Conservation (phyloP, 1,139 yeast genomes). For the Suhomyces wounanorum region DNA sequence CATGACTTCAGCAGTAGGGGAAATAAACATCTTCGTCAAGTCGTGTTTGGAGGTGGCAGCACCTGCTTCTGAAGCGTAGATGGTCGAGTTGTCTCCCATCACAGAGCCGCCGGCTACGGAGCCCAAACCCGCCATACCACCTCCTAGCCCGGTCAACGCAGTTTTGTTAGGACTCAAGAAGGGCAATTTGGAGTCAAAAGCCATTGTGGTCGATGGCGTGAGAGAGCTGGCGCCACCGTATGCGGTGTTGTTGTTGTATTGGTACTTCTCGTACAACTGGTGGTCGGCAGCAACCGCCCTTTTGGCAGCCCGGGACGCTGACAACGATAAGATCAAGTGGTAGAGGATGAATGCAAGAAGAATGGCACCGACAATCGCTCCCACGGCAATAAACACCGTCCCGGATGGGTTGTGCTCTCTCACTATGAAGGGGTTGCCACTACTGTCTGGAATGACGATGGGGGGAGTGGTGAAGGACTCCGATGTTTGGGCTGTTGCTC, state of each 20-base stretch:
- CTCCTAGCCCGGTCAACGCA: conserved; percentile 20
- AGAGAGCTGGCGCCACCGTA: conserved; percentile 28
- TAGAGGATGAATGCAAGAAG: conserved; percentile 46
- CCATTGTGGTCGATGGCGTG: conserved; percentile 25
- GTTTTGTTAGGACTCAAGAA: conserved; percentile 32
- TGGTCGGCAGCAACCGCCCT: conserved; percentile 35
- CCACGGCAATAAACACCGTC: conserved; percentile 80
- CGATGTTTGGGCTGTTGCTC: conserved; percentile 10
- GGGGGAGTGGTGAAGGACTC: conserved; percentile 51
- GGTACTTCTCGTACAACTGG: conserved; percentile 40
- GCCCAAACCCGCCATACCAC: conserved; percentile 11
- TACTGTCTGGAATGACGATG: conserved; percentile 62
- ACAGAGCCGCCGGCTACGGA: conserved; percentile 24
- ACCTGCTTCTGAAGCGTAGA: conserved; percentile 38
- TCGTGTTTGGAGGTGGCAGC: conserved; percentile 43
- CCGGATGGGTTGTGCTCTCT: conserved; percentile 60
- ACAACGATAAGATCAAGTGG: conserved; percentile 38
- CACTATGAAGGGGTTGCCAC: conserved; percentile 59
- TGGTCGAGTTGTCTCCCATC: conserved; percentile 42
- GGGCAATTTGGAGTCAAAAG: conserved; percentile 39
- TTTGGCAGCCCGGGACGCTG: conserved; percentile 44
- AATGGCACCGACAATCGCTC: conserved; percentile 63
- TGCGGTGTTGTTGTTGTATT: conserved; percentile 37
- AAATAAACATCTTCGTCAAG: conserved; percentile 60
- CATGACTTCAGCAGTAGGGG: conserved; percentile 81